Evolutionary conservation across 148 eudicot species (phyloP).

Genomic region (Vaccinium myrtillus): DNA sequence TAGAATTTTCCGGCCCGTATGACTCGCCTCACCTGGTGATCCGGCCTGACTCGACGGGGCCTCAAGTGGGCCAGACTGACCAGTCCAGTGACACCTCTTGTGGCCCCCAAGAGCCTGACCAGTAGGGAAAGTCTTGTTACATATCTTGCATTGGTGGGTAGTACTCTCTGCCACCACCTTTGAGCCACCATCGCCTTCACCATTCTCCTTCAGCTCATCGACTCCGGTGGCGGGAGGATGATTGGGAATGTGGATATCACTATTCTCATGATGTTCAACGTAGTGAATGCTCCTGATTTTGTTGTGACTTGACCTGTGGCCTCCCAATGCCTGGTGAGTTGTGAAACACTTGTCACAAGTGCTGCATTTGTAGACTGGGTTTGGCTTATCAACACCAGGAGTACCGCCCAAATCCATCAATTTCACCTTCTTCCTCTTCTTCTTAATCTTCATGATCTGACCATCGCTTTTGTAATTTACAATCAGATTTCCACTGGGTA

Average conservation of each 20-base stretch:
- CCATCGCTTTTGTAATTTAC: neutral
- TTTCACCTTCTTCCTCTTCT: slow-evolving; percentile 27
- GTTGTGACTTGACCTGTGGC: slow-evolving; percentile 53
- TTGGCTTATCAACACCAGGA: neutral
- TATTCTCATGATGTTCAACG: neutral
- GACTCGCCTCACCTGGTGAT: neutral
- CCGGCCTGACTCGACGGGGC: neutral
- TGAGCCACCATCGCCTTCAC: neutral
- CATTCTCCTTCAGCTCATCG: slow-evolving; percentile 4
- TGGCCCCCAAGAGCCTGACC: slow-evolving; percentile 59
- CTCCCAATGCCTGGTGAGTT: slow-evolving; percentile 53
- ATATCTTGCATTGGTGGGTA: slow-evolving; percentile 25
- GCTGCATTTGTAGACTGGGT: slow-evolving; percentile 36
- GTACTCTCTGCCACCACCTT: neutral
- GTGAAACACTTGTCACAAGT: slow-evolving; percentile 42
- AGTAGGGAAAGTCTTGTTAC: slow-evolving; percentile 32
- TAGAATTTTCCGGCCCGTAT: neutral
- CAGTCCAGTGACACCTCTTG: slow-evolving; percentile 42
- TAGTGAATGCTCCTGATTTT: slow-evolving; percentile 10
- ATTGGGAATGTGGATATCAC: neutral
- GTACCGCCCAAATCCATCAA: slow-evolving; percentile 26
- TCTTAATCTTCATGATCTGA: slow-evolving; percentile 8
- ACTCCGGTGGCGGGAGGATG: neutral
- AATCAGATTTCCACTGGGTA: neutral
- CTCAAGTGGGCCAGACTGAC: neutral